Percentiles rank a stretch among this genome's conserved stretches.
phyloP scores from a whole-genome alignment of 257 asterid species.

The Solanum ossicruentum region DNA sequence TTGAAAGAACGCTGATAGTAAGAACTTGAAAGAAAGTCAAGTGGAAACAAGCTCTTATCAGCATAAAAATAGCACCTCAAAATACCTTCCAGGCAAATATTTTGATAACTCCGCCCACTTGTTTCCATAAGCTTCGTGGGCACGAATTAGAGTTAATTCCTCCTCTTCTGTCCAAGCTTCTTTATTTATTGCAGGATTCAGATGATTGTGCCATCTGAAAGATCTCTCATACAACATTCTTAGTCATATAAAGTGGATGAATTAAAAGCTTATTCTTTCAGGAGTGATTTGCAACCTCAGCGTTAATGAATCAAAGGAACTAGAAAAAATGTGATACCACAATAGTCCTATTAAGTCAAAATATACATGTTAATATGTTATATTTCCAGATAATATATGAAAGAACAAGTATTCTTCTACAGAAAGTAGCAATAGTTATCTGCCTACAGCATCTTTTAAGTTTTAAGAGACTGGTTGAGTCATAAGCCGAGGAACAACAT shows the following conservation, averaged over 20 bases:
- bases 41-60: background rate
- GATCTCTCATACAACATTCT: background rate
- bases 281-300: background rate
- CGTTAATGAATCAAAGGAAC: background rate
- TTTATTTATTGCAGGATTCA: conserved; percentile 79
- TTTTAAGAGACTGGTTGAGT: background rate
- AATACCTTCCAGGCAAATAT: conserved; percentile 85
- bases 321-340: background rate
- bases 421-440: background rate
- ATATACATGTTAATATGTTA: background rate
- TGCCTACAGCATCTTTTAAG: background rate
- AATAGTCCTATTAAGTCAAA: background rate
- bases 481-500: background rate
- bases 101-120: conserved; percentile 97
- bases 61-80: background rate
- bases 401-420: background rate
- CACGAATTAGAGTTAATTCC: conserved; percentile 75
- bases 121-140: conserved; percentile 81
- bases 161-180: conserved; percentile 97
- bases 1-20: background rate
- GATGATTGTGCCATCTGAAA: conserved; percentile 95
- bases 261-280: background rate
- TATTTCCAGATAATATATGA: background rate
- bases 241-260: background rate
- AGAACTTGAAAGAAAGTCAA: background rate